phyloP scores from a whole-genome alignment of 2,329 filamentous ascomycete species.

The Sphaerostilbella broomeana region DNA sequence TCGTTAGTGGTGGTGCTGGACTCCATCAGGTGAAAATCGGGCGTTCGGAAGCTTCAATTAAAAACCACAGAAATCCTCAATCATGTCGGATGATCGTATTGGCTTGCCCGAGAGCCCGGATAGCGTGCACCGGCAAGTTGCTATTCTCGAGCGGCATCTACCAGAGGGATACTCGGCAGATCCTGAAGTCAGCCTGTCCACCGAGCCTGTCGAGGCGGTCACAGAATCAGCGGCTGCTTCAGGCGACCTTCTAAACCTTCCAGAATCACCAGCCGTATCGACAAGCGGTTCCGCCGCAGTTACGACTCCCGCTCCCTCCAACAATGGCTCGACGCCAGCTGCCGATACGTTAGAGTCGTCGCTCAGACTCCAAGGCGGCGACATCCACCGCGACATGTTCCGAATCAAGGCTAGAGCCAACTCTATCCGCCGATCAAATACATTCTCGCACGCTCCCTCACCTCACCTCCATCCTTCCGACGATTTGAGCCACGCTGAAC shows the following conservation, averaged over 20 bases:
- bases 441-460: conserved; percentile 53
- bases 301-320: conserved; percentile 15
- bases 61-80: conserved; percentile 3
- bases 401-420: conserved; percentile 56
- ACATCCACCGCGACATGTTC: conserved; percentile 73
- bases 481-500: conserved; percentile 31
- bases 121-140: conserved; percentile 26
- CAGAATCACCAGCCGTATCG: conserved; percentile 15
- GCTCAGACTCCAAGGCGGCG: conserved; percentile 64
- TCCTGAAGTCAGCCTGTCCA: conserved; percentile 29
- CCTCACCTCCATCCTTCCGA: conserved; percentile 24
- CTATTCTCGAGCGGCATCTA: conserved; percentile 32
- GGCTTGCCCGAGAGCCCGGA: conserved; percentile 22
- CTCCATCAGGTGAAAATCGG: neutral
- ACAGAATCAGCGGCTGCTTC: conserved; percentile 3
- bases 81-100: conserved; percentile 18
- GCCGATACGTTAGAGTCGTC: conserved; percentile 53
- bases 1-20: neutral
- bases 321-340: conserved; percentile 16
- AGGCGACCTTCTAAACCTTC: conserved; percentile 5
- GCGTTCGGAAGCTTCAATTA: no score
- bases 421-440: conserved; percentile 53
- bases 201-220: conserved; percentile 14
- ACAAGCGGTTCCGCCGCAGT: conserved; percentile 6
- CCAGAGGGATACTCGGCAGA: conserved; percentile 35